Conservation (phyloP, 2,329 filamentous ascomycete genomes). For the Cordyceps javanica region DNA sequence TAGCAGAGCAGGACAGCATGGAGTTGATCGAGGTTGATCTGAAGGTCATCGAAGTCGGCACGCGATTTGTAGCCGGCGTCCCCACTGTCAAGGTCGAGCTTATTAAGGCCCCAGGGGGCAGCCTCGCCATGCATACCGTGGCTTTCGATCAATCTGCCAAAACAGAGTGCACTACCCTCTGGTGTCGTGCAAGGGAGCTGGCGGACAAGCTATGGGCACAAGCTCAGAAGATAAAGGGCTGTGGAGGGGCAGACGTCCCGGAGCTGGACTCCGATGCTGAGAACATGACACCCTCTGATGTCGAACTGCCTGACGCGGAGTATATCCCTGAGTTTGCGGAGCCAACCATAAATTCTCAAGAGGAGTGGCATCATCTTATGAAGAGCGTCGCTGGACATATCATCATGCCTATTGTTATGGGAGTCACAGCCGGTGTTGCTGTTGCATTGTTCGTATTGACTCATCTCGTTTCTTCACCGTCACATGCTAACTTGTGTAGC, state of each 20-base stretch:
- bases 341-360: not conserved
- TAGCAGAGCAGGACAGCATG: conserved; percentile 45
- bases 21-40: conserved; percentile 49
- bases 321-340: not conserved
- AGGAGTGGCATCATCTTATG: conserved; percentile 31
- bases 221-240: conserved; percentile 15
- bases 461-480: not conserved
- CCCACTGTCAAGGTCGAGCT: conserved; percentile 54
- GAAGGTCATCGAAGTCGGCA: conserved; percentile 54
- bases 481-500: conserved; percentile 29
- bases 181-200: conserved; percentile 41
- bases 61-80: conserved; percentile 47
- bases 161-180: conserved; percentile 39
- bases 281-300: not conserved
- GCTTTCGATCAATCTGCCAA: conserved; percentile 28
- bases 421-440: conserved; percentile 60
- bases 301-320: not conserved
- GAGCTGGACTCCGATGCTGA: not conserved
- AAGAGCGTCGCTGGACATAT: conserved; percentile 56
- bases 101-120: conserved; percentile 50
- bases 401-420: conserved; percentile 61
- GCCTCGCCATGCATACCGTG: conserved; percentile 48
- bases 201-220: conserved; percentile 20
- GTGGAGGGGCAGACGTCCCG: not conserved
- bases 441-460: conserved; percentile 52